These are phyloP conservation scores for Fraxinus platypoda DNA, from an alignment of 305 asterid genomes.

Conservation along the genomic window DNA sequence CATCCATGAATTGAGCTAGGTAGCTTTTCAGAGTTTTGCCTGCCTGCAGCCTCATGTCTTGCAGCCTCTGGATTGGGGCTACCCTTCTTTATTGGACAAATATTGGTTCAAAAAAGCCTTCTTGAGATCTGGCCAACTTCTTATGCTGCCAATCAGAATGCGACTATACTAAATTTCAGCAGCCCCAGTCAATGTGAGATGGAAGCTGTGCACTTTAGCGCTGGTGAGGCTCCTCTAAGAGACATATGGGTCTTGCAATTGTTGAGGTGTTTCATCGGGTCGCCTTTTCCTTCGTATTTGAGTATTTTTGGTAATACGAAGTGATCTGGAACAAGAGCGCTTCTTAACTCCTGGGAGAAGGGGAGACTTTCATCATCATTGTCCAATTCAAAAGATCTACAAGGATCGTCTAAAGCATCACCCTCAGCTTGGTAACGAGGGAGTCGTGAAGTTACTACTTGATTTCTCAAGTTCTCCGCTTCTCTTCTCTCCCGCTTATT, in stretches of 20 bases:
- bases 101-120: neutral
- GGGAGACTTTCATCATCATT: neutral
- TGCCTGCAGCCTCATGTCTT: neutral
- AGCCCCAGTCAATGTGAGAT: neutral
- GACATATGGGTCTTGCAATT: neutral
- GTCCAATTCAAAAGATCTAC: neutral
- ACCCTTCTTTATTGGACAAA: neutral
- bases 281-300: neutral
- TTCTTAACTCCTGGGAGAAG: neutral
- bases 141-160: neutral
- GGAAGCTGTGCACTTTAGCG: neutral
- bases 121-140: neutral
- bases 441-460: neutral
- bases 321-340: neutral
- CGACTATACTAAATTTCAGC: neutral
- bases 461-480: too few species aligned
- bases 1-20: neutral
- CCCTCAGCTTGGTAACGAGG: neutral
- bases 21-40: neutral
- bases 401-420: neutral
- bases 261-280: neutral
- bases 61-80: neutral
- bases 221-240: neutral
- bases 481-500: too few species aligned
- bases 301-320: neutral